Percentiles rank a stretch among this genome's conserved stretches.
Evolutionary conservation across 176 grass and related monocot genomes (phyloP).

Genomic region (Elymus sibiricus): DNA sequence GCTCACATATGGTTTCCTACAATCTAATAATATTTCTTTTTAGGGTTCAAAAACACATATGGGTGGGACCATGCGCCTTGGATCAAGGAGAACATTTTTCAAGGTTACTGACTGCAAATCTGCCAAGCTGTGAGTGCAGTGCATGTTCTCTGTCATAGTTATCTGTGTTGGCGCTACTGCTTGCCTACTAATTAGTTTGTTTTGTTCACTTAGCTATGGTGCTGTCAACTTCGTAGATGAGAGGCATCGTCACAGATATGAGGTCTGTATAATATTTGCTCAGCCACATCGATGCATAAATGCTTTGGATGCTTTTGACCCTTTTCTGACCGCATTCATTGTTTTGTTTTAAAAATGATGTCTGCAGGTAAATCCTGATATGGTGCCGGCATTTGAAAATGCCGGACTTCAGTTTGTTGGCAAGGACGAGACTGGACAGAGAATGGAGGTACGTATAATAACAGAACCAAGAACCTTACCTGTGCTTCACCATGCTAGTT

Average conservation of each 20-base stretch:
- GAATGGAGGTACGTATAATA: slow-evolving; percentile 64
- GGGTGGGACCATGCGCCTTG: slow-evolving; percentile 76
- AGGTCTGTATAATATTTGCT: slow-evolving; percentile 38
- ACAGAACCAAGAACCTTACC: background rate
- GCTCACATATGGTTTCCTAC: background rate
- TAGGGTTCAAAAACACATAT: slow-evolving; percentile 87
- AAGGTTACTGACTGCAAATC: slow-evolving; percentile 61
- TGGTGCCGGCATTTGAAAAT: slow-evolving; percentile 67
- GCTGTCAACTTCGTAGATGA: slow-evolving; percentile 56
- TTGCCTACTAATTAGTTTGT: background rate
- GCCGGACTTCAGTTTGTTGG: slow-evolving; percentile 77
- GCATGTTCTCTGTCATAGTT: background rate
- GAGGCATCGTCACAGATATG: slow-evolving; percentile 83
- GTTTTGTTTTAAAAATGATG: background rate
- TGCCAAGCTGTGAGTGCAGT: slow-evolving; percentile 62
- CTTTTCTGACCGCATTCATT: background rate
- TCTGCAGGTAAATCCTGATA: slow-evolving; percentile 59
- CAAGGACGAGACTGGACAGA: slow-evolving; percentile 63
- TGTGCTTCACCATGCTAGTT: background rate
- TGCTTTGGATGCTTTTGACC: background rate
- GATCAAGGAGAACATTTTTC: slow-evolving; percentile 75
- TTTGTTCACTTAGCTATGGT: slow-evolving; percentile 44
- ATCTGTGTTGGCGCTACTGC: background rate
- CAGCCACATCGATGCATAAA: background rate
- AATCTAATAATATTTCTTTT: slow-evolving; percentile 7